Evolutionary conservation across 192 early-diverging fungal species (phyloP), one percentile per base, ranked within the genome.

Genomic region (Martensiomyces pterosporus): DNA sequence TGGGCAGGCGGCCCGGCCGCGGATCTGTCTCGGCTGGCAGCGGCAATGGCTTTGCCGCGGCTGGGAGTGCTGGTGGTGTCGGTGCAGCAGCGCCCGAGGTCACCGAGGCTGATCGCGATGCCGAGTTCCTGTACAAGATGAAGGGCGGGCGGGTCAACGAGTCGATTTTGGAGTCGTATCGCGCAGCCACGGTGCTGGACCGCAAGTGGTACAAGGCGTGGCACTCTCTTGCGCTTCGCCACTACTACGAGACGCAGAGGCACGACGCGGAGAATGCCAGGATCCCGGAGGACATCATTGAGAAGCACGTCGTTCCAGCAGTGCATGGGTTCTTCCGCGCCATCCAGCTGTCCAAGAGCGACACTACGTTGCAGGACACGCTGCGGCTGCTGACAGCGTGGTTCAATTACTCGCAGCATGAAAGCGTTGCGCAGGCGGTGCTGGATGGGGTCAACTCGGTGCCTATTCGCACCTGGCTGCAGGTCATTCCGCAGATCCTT

Each of bases 401-500:
- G 93, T 97, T 98, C 58, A 95, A 94, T 62, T 94, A 93, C 63
- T 92, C 93, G 3, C 84, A 89, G 49, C 84, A 90, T 23, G 72
- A 78, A 9, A 87, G 93, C 48, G 93, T 98, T 25, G 88, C 84
- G 49, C 66, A 76, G 19, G 86, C 90, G 3, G 82, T 97, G 32
- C 82, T 64, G 18, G 87, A 88, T 41, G 93, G 89, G 3, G 85
- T 97, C 63, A 81, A 79, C 3, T 81, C 65, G 19, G 87, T 98
- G 17, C 89, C 80, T 40, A 88, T 94, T 44, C 89, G 91, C 33
- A 92, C 89, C 0, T 98, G 94, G 95, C 68, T 98, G 39, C 91
- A 98, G 63, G 95, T 98, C 22, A 97, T 98, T 59, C 95, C 95
- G 14, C 93, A 97, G 74, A 68, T 98, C 18, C 91, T 98, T 77